Evolutionary conservation across 495 filamentous ascomycete genomes (phyloP).

Genomic region (Neurospora tetraspora): DNA sequence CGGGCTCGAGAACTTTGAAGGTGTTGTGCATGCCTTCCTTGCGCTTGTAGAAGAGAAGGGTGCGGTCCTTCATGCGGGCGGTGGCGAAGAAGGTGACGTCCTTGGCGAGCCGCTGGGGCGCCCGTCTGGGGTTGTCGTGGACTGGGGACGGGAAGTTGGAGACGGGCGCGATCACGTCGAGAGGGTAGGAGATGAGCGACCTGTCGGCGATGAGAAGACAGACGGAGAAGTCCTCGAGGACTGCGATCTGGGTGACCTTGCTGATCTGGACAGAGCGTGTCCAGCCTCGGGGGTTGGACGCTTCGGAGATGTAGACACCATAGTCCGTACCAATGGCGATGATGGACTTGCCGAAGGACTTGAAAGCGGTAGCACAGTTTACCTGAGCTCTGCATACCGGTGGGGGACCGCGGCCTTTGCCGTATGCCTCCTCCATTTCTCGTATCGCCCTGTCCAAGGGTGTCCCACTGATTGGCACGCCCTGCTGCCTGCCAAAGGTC

Average conservation of each 20-base stretch:
- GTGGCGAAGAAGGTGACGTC: constrained; percentile 96
- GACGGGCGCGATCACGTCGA: constrained; percentile 75
- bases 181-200: constrained; percentile 84
- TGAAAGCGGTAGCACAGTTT: constrained; percentile 89
- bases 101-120: constrained; percentile 84
- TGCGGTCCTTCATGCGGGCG: constrained; percentile 92
- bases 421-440: constrained; percentile 73
- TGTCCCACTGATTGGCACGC: constrained; percentile 65
- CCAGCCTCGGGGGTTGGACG: constrained; percentile 83
- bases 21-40: constrained; percentile 82
- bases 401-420: constrained; percentile 52
- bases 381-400: constrained; percentile 76
- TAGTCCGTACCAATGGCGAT: constrained; percentile 92
- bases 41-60: constrained; percentile 92
- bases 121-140: constrained; percentile 56
- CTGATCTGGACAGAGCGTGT: constrained; percentile 61
- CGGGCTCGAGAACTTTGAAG: constrained; percentile 93
- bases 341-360: constrained; percentile 71
- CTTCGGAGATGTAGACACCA: constrained; percentile 81
- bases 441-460: constrained; percentile 83
- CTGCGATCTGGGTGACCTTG: constrained; percentile 84
- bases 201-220: constrained; percentile 87
- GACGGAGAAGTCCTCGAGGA: constrained; percentile 90
- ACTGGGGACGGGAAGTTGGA: constrained; percentile 51
- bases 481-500: constrained; percentile 31